Evolutionary conservation across 768 basidiomycete species (phyloP).

Genomic region (Daedaleopsis nitida): DNA sequence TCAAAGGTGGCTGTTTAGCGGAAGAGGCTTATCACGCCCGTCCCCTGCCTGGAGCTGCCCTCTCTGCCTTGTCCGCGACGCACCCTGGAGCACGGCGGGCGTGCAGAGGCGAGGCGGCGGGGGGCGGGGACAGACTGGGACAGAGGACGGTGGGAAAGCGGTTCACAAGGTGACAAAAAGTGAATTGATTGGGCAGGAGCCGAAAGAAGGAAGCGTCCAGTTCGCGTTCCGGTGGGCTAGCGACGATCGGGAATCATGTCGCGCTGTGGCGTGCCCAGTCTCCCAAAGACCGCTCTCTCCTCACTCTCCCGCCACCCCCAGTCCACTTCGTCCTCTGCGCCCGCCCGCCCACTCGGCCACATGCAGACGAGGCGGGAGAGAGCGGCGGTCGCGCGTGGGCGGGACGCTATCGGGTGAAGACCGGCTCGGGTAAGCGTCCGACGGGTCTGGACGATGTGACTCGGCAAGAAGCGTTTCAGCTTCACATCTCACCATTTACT

Average conservation of each 20-base stretch:
- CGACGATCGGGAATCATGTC: conserved; percentile 27
- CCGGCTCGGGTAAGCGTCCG: conserved; percentile 24
- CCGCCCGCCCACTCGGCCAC: background rate
- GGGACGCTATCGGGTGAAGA: conserved; percentile 10
- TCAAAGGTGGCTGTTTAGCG: conserved; percentile 17
- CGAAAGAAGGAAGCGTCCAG: conserved; percentile 23
- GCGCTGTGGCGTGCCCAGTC: conserved; percentile 21
- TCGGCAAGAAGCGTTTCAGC: conserved; percentile 25
- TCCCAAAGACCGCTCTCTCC: conserved; percentile 12
- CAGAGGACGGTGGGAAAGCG: conserved; percentile 21
- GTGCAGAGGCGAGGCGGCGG: background rate
- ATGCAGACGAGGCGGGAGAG: background rate
- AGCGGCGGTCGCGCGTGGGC: no score
- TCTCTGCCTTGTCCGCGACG: background rate
- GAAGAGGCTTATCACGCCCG: conserved; percentile 5
- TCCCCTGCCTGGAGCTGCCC: background rate
- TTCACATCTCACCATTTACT: conserved; percentile 19
- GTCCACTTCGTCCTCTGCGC: background rate
- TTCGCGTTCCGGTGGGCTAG: conserved; percentile 22
- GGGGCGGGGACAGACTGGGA: conserved; percentile 15
- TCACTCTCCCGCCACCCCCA: conserved; percentile 1
- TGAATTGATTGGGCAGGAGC: conserved; percentile 22
- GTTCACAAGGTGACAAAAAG: conserved; percentile 27
- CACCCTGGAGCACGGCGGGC: background rate
- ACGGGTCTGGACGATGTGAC: conserved; percentile 22